These are phyloP conservation scores for Amanita exitialis DNA, from an alignment of 768 basidiomycete species.

Conservation along the genomic window DNA sequence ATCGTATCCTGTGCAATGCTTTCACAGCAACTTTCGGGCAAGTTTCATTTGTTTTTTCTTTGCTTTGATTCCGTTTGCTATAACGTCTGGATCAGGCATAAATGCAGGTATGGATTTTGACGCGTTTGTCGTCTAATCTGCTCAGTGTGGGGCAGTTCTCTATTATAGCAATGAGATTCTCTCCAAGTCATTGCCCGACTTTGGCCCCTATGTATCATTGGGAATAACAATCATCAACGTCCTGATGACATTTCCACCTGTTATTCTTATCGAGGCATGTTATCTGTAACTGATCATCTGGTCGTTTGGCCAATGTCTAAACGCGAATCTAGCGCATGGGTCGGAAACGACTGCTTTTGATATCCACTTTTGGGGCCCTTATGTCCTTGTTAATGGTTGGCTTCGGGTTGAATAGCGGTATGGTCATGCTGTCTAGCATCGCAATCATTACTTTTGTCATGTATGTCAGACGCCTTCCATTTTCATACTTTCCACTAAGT, in stretches of 20 bases:
- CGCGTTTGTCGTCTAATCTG: neutral
- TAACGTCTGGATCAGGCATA: conserved; percentile 37
- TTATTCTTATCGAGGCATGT: conserved; percentile 75
- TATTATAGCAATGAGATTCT: conserved; percentile 91
- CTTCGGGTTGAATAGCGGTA: conserved; percentile 53
- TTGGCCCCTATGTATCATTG: conserved; percentile 75
- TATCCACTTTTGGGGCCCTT: conserved; percentile 60
- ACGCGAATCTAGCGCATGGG: conserved; percentile 49
- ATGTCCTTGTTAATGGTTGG: conserved; percentile 60
- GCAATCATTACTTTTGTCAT: conserved; percentile 76
- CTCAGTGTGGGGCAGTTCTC: conserved; percentile 40
- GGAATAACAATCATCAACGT: conserved; percentile 82
- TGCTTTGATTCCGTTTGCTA: conserved; percentile 1
- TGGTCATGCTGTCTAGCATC: conserved; percentile 54
- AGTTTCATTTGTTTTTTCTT: conserved; percentile 7
- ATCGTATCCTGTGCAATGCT: conserved; percentile 66
- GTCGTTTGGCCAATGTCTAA: conserved; percentile 2
- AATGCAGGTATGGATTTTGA: conserved; percentile 45
- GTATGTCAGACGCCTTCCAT: conserved; percentile 27
- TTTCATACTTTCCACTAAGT: neutral
- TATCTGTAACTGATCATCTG: neutral
- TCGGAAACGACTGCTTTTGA: conserved; percentile 53
- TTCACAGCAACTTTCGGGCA: conserved; percentile 73
- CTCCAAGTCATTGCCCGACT: conserved; percentile 64
- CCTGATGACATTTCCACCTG: conserved; percentile 76